Conservation (phyloP, 1,284 basidiomycete species). For the Spongispora temasekensis region DNA sequence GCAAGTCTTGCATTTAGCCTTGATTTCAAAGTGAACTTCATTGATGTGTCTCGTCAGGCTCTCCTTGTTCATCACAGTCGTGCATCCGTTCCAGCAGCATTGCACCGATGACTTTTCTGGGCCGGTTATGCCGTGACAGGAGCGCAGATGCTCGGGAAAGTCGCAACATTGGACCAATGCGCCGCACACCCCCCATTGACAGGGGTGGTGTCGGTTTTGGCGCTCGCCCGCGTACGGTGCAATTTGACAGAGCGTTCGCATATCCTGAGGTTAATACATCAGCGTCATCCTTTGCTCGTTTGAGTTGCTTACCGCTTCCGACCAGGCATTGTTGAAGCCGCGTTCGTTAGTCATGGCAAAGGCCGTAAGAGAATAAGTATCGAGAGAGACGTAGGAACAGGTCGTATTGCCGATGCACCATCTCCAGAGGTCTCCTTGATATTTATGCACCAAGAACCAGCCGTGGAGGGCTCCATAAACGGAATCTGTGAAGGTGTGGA, state of each 20-base stretch:
- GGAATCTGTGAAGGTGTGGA: slow-evolving; percentile 16
- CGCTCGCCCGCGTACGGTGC: slow-evolving; percentile 6
- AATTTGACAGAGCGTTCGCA: not conserved
- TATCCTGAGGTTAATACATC: slow-evolving; percentile 16
- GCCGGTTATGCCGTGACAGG: slow-evolving; percentile 17
- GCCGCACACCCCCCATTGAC: slow-evolving; percentile 21
- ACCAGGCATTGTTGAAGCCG: slow-evolving; percentile 14
- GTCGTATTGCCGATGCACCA: slow-evolving; percentile 9
- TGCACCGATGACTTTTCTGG: slow-evolving; percentile 11
- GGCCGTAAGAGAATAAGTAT: not conserved
- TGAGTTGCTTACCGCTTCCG: slow-evolving; percentile 9
- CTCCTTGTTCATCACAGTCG: slow-evolving; percentile 28
- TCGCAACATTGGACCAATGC: slow-evolving; percentile 2
- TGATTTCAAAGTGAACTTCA: slow-evolving; percentile 30
- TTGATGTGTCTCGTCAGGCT: slow-evolving; percentile 30
- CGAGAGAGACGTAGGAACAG: slow-evolving; percentile 1
- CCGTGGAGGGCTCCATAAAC: slow-evolving; percentile 27
- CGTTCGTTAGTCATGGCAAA: slow-evolving; percentile 9
- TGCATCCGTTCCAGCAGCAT: slow-evolving; percentile 25
- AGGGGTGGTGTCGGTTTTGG: slow-evolving; percentile 13
- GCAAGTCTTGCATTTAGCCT: slow-evolving; percentile 20
- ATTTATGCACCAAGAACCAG: slow-evolving; percentile 21
- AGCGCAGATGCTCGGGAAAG: slow-evolving; percentile 31
- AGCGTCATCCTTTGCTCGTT: not conserved
- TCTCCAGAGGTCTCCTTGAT: slow-evolving; percentile 6